Percentiles rank a stretch among this genome's conserved stretches.
These are phyloP conservation scores for Pichia cactophila DNA, from an alignment of 1,139 yeast genomes.

Conservation along the genomic window DNA sequence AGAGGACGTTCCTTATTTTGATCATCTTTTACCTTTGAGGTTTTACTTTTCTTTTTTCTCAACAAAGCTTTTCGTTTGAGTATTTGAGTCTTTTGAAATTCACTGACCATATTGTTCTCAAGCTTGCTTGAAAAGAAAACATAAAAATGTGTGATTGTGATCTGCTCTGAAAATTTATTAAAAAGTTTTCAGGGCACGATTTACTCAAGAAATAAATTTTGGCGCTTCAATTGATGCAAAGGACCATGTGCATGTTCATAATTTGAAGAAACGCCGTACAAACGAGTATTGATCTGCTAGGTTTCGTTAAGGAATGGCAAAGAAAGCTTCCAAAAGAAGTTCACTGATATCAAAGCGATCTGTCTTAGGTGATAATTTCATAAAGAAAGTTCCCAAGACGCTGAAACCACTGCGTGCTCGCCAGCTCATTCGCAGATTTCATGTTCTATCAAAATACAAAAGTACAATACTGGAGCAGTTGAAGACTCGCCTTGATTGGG, in stretches of 20 bases:
- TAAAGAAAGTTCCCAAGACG: conserved; percentile 22
- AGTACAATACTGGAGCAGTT: conserved; percentile 31
- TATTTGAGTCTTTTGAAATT: conserved; percentile 12
- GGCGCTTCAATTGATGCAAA: neutral
- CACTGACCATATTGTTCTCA: conserved; percentile 14
- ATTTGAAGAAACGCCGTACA: too few species aligned
- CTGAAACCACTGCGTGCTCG: conserved; percentile 65
- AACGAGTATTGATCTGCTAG: too few species aligned
- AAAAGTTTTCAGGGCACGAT: conserved; percentile 6
- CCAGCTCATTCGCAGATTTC: conserved; percentile 60
- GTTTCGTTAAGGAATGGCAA: neutral
- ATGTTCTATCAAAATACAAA: conserved; percentile 49
- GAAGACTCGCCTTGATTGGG: conserved; percentile 13
- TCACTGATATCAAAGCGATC: conserved; percentile 15
- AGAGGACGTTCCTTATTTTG: neutral
- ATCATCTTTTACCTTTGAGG: conserved; percentile 1
- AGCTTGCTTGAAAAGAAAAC: too few species aligned
- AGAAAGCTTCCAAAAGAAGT: conserved; percentile 3
- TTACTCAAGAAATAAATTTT: too few species aligned
- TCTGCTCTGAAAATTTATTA: too few species aligned
- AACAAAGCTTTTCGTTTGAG: conserved; percentile 13
- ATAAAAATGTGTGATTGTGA: too few species aligned
- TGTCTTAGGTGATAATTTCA: conserved; percentile 2
- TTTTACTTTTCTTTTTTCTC: conserved; percentile 9
- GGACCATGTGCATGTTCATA: too few species aligned